A percentile compares a stretch with the other conserved stretches of the same genome.
Evolutionary conservation across 2,329 filamentous ascomycete species (phyloP).

Genomic region (Colletotrichum liaoningense): DNA sequence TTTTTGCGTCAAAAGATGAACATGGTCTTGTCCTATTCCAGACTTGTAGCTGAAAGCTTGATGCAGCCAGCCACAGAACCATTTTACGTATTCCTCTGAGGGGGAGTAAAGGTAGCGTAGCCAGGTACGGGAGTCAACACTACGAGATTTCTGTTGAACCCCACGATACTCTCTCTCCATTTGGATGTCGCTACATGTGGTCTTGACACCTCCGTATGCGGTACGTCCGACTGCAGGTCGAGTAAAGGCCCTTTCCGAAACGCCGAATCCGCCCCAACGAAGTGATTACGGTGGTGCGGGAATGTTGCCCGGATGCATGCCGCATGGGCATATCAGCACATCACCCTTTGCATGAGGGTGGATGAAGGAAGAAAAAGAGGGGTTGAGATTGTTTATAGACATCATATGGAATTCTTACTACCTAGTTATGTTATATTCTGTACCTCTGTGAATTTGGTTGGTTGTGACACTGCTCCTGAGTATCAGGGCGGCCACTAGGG

Average conservation of each 20-base stretch:
- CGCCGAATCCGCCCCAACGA: background rate
- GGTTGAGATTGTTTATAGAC: background rate
- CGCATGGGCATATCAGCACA: background rate
- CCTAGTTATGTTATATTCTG: too few species aligned
- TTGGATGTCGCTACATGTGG: slow-evolving; percentile 20
- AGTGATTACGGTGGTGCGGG: background rate
- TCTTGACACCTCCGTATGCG: background rate
- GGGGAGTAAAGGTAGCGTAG: background rate
- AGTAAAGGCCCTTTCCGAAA: background rate
- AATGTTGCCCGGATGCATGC: slow-evolving; percentile 12
- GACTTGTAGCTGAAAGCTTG: slow-evolving; percentile 4
- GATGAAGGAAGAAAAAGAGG: background rate
- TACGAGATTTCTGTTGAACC: background rate
- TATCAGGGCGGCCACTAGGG: background rate
- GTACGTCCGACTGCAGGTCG: background rate
- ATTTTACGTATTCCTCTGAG: background rate
- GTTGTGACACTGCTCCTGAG: too few species aligned
- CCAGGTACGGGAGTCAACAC: background rate
- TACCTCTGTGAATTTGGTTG: too few species aligned
- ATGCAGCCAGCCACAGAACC: slow-evolving; percentile 2
- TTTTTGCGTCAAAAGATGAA: slow-evolving; percentile 1
- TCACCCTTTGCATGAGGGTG: background rate
- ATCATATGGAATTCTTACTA: background rate
- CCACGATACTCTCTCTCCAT: slow-evolving; percentile 27
- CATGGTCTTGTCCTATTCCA: slow-evolving; percentile 1